Conservation (phyloP, 2,329 filamentous ascomycete genomes). For the Aspergillus caelatus region DNA sequence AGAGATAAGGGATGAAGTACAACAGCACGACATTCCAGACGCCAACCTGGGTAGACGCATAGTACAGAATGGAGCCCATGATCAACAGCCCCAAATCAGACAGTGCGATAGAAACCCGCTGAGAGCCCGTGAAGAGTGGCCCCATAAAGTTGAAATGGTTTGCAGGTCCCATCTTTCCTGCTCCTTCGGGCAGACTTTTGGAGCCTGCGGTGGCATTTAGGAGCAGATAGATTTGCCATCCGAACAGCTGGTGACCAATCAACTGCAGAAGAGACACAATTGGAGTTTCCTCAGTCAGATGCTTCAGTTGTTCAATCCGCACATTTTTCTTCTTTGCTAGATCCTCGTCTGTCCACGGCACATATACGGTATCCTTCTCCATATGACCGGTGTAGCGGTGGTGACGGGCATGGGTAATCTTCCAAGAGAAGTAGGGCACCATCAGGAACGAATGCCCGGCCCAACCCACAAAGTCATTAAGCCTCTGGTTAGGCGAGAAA, state of each 20-base stretch:
- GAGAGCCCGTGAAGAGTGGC: conserved; percentile 62
- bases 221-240: conserved; percentile 67
- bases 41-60: conserved; percentile 57
- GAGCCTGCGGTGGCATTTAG: conserved; percentile 59
- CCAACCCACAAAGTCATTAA: conserved; percentile 68
- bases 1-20: conserved; percentile 68
- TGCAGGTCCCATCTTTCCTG: conserved; percentile 23
- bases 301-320: conserved; percentile 55
- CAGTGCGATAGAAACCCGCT: conserved; percentile 59
- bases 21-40: conserved; percentile 60
- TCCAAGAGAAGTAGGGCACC: conserved; percentile 74
- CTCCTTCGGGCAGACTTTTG: conserved; percentile 46
- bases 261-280: conserved; percentile 58
- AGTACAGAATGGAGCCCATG: conserved; percentile 56
- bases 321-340: conserved; percentile 45
- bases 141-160: conserved; percentile 65
- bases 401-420: conserved; percentile 70
- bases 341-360: conserved; percentile 52
- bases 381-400: conserved; percentile 70
- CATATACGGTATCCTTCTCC: conserved; percentile 68
- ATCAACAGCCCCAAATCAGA: conserved; percentile 63
- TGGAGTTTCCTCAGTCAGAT: conserved; percentile 62
- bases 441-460: conserved; percentile 66
- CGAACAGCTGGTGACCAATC: conserved; percentile 64
- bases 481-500: conserved; percentile 58